phyloP scores from a whole-genome alignment of 768 basidiomycete genomes.

The Termitomyces sp. region DNA sequence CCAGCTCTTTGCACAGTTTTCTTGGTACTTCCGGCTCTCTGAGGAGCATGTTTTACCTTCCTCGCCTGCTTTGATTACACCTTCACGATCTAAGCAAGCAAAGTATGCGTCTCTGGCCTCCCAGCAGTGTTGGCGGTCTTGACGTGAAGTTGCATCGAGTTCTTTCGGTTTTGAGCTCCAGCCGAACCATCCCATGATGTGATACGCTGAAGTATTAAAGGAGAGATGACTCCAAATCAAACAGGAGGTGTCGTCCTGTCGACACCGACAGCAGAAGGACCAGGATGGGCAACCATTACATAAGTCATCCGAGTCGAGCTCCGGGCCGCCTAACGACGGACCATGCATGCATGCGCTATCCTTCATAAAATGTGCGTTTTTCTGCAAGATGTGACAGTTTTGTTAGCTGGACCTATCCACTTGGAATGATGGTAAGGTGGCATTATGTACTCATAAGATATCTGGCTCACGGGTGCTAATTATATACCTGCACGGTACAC shows the following conservation, averaged over 20 bases:
- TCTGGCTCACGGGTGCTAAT: too few relatives aligned
- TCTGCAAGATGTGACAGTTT: too few relatives aligned
- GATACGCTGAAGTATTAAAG: not conserved
- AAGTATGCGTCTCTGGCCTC: slow-evolving; percentile 82
- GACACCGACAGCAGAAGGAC: not conserved
- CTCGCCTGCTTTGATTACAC: slow-evolving; percentile 66
- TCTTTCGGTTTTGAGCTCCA: slow-evolving; percentile 36
- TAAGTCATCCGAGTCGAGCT: too few relatives aligned
- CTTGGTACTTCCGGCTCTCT: slow-evolving; percentile 60
- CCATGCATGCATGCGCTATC: too few relatives aligned
- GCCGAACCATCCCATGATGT: slow-evolving; percentile 41
- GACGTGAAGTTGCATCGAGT: slow-evolving; percentile 41
- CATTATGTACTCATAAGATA: too few relatives aligned
- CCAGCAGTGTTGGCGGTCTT: slow-evolving; percentile 85
- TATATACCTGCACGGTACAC: too few relatives aligned
- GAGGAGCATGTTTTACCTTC: slow-evolving; percentile 61
- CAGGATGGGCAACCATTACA: too few relatives aligned
- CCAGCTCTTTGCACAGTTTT: slow-evolving; percentile 86
- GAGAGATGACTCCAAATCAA: not conserved
- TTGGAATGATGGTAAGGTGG: too few relatives aligned
- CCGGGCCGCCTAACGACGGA: too few relatives aligned
- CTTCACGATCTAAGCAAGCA: slow-evolving; percentile 68
- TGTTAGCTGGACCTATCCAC: too few relatives aligned
- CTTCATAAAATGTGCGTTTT: too few relatives aligned
- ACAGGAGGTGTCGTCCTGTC: not conserved